Evolutionary conservation across 2,329 filamentous ascomycete genomes (phyloP).

Genomic region (Metarhizium rileyi): DNA sequence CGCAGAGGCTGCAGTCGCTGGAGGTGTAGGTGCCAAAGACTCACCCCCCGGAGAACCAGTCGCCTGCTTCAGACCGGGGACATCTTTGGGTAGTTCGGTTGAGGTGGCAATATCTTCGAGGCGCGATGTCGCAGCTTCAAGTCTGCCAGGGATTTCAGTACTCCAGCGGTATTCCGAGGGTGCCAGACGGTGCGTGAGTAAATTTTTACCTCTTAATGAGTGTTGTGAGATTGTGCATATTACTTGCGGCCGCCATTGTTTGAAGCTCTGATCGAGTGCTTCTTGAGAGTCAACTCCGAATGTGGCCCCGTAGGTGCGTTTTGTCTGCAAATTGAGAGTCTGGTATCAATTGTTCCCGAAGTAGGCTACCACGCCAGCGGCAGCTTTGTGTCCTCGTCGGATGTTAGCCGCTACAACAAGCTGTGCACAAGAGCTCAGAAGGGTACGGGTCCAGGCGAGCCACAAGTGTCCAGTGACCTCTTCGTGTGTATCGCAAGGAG

Average conservation of each 20-base stretch:
- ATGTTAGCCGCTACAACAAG: not conserved
- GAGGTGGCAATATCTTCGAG: slow-evolving; percentile 92
- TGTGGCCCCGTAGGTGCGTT: not conserved
- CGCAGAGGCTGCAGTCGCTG: slow-evolving; percentile 23
- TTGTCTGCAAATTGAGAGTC: not conserved
- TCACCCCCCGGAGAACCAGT: slow-evolving; percentile 21
- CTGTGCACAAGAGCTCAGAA: not conserved
- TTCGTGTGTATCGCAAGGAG: no score
- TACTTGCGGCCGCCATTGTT: slow-evolving; percentile 61
- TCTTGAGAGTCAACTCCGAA: not conserved
- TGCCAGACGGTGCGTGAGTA: no score
- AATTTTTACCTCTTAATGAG: slow-evolving; percentile 82
- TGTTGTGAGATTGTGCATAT: slow-evolving; percentile 94
- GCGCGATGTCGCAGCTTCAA: slow-evolving; percentile 92
- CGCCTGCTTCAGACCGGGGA: slow-evolving; percentile 33
- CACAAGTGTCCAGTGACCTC: no score
- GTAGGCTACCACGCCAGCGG: not conserved
- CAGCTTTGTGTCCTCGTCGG: not conserved
- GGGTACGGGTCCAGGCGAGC: no score
- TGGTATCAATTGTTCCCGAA: not conserved
- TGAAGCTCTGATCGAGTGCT: not conserved
- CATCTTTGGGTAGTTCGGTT: slow-evolving; percentile 47
- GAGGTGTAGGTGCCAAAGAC: slow-evolving; percentile 27
- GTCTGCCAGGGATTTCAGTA: slow-evolving; percentile 53
- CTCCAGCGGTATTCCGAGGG: not conserved